Base-by-base conservation (phyloP, 176 grass and related monocot species). In the Avena insularis region DNA sequence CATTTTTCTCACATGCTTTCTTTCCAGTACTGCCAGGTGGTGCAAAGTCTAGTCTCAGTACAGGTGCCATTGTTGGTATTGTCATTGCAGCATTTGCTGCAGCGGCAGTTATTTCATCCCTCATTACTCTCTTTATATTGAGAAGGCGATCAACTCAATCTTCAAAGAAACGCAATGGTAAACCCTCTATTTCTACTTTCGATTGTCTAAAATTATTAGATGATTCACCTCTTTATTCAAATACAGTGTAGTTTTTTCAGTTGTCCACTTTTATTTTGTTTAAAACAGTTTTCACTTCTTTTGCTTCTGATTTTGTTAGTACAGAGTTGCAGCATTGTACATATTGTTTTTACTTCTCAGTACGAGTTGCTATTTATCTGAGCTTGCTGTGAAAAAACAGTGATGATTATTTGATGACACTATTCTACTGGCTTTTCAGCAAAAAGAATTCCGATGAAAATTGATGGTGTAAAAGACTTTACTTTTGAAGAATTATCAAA, bases 381-480 rank as follows among this genome's bases (percentile, higher is more conserved):
- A 76, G 10, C 14, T 56, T 55, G 73, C 75, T 81, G n/a, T 38
- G 12, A 36, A 54, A n/a, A 85, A 23, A 47, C 53, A 60, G 8
- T 80, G 25, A 68, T 75, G 49, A 21, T 69, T 64, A 29, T 38
- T 71, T 56, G 20, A 80, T 84, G 80, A 84, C 23, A 83, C 66
- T 46, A 17, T 83, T 57, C 38, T 68, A 3, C 38, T 49, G 55
- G 49, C 25, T 78, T 56, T 84, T 75, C 77, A 95, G 93, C 40
- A 1, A 91, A 88, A 91, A 92, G 67, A 78, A 82, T 95, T 85
- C 54, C 81, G 3, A 87, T 95, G 82, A 95, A 95, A 84, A 87
- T 92, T 85, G 73, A 88, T 89, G 93, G 93, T 15, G 80, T 95
- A 82, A 95, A 91, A 80, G 86, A 84, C 50, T 95, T 92, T 68